A percentile compares a stretch with the other conserved stretches of the same genome.
Conservation (phyloP, 352 stramenopile species). For the Pythium sp. region DNA sequence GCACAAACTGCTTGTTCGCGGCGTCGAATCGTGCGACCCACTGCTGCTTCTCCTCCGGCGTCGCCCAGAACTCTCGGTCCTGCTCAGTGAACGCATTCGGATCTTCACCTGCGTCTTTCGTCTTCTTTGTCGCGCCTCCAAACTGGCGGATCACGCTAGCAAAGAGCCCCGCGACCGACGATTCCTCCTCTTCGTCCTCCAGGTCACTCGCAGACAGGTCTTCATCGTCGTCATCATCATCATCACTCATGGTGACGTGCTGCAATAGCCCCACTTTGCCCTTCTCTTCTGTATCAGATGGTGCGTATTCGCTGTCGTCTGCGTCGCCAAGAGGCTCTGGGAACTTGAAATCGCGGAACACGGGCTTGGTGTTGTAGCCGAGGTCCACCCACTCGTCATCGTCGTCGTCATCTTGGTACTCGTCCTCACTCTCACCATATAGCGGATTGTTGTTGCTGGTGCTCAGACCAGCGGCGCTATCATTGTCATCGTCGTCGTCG, state of each 20-base stretch:
- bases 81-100: conserved; percentile 22
- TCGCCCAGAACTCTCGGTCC: conserved; percentile 26
- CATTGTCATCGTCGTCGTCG: neutral
- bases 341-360: conserved; percentile 16
- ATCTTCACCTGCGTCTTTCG: neutral
- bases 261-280: neutral
- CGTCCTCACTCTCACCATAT: neutral
- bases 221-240: neutral
- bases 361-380: conserved; percentile 1
- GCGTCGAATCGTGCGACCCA: conserved; percentile 25
- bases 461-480: neutral
- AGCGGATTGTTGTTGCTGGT: neutral
- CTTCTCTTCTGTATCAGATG: neutral
- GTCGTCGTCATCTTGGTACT: conserved; percentile 8
- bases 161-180: conserved; percentile 14
- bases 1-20: conserved; percentile 21
- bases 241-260: neutral
- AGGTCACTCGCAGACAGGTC: conserved; percentile 9
- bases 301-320: conserved; percentile 20
- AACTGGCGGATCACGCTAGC: conserved; percentile 12
- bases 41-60: conserved; percentile 23
- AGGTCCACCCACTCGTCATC: conserved; percentile 17
- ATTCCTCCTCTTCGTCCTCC: conserved; percentile 14
- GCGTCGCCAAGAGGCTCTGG: neutral
- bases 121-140: neutral